These are phyloP conservation scores for Suillus sp. DNA, from an alignment of 768 basidiomycete species.

Conservation along the genomic window DNA sequence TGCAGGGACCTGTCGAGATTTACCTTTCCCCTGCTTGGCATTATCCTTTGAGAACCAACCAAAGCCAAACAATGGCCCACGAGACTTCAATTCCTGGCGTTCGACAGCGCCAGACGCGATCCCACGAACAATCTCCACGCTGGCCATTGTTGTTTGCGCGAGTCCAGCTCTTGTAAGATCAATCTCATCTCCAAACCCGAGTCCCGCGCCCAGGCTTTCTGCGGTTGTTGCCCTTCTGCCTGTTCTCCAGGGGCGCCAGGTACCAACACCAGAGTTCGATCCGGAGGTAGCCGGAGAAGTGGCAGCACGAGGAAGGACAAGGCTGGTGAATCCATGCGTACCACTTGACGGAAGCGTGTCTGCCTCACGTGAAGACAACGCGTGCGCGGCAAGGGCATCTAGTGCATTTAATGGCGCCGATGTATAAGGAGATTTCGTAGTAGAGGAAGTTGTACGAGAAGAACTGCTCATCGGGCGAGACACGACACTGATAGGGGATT, in stretches of 20 bases:
- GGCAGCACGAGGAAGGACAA: slow-evolving; percentile 49
- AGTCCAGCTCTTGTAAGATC: slow-evolving; percentile 77
- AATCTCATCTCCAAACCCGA: slow-evolving; percentile 48
- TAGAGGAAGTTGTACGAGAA: slow-evolving; percentile 21
- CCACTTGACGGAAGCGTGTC: slow-evolving; percentile 45
- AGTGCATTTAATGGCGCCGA: slow-evolving; percentile 31
- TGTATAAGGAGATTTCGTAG: slow-evolving; percentile 36
- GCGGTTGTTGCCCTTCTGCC: slow-evolving; percentile 24
- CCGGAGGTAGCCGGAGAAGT: slow-evolving; percentile 23
- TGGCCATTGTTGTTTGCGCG: slow-evolving; percentile 89
- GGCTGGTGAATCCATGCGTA: slow-evolving; percentile 57
- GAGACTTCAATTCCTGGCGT: slow-evolving; percentile 23
- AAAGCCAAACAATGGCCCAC: slow-evolving; percentile 28
- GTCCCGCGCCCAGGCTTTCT: slow-evolving; percentile 28
- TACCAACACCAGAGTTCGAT: slow-evolving; percentile 13
- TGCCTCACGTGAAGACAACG: slow-evolving; percentile 27
- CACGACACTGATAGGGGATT: slow-evolving; percentile 12
- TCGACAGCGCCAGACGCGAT: slow-evolving; percentile 31
- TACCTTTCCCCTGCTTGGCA: slow-evolving; percentile 17
- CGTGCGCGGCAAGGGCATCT: slow-evolving; percentile 36
- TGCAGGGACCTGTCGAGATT: slow-evolving; percentile 11
- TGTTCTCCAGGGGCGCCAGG: slow-evolving; percentile 28
- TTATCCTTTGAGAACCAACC: slow-evolving; percentile 35
- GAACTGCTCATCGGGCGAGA: slow-evolving; percentile 20
- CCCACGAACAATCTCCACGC: slow-evolving; percentile 75